These are phyloP conservation scores for Oryza glaberrima DNA, from an alignment of 176 grass and related monocot genomes.

Conservation along the genomic window DNA sequence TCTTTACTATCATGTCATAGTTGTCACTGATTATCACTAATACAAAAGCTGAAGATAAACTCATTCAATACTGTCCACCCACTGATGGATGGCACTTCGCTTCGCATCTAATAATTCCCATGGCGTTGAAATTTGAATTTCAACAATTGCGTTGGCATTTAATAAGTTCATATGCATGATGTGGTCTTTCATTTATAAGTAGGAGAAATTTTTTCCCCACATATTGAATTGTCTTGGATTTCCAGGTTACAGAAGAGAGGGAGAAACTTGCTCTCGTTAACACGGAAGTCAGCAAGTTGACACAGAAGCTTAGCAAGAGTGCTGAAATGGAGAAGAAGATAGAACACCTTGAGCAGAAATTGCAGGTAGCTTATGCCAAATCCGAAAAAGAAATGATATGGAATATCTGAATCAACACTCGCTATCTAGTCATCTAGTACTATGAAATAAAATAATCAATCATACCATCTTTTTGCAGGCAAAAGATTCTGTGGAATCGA, in stretches of 20 bases:
- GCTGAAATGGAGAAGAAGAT: conserved; percentile 80
- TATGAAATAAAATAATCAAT: conserved; percentile 18
- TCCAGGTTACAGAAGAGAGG: conserved; percentile 60
- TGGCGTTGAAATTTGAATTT: background rate
- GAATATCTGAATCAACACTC: conserved; percentile 20
- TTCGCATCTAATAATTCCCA: background rate
- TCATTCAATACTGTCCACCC: background rate
- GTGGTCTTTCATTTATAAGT: background rate
- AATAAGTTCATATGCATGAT: background rate
- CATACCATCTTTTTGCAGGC: conserved; percentile 49
- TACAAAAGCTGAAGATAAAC: conserved; percentile 8
- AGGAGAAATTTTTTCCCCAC: background rate
- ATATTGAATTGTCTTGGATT: conserved; percentile 19
- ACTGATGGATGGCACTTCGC: background rate
- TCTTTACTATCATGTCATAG: background rate
- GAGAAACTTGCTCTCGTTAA: conserved; percentile 56
- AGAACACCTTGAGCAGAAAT: conserved; percentile 76
- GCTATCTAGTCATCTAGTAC: conserved; percentile 15
- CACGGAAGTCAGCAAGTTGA: conserved; percentile 62
- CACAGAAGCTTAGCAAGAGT: conserved; percentile 55
- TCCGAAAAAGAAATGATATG: conserved; percentile 24
- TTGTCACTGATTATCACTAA: conserved; percentile 11
- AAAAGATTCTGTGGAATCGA: conserved; percentile 49
- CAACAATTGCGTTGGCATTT: background rate
- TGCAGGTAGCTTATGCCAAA: conserved; percentile 55